Evolutionary conservation across 1,284 basidiomycete genomes (phyloP).

Genomic region (Cutaneotrichosporon cavernicola): DNA sequence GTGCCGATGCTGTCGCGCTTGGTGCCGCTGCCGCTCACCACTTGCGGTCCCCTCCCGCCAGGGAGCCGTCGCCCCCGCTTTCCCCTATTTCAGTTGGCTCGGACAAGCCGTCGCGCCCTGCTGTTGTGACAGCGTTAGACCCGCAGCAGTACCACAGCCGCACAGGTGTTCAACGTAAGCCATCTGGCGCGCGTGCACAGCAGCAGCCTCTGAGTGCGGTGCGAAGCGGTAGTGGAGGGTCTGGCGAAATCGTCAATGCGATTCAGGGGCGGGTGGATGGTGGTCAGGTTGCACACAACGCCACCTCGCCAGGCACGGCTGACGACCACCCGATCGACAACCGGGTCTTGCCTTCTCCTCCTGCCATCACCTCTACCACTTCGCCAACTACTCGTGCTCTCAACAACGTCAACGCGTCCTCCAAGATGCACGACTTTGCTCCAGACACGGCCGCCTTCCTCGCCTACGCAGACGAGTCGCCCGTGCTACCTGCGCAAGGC

Average conservation of each 20-base stretch:
- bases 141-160: slow-evolving; percentile 5
- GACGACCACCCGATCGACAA: slow-evolving; percentile 3
- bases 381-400: not conserved
- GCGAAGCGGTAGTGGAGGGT: not conserved
- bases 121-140: slow-evolving; percentile 4
- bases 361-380: not conserved
- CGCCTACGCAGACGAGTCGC: slow-evolving; percentile 42
- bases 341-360: not conserved
- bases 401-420: not conserved
- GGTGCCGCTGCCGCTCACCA: not conserved
- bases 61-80: not conserved
- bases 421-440: slow-evolving; percentile 27
- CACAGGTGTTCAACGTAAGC: slow-evolving; percentile 5
- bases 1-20: not conserved
- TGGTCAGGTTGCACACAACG: slow-evolving; percentile 2
- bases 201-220: slow-evolving; percentile 6
- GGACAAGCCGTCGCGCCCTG: slow-evolving; percentile 6
- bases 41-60: not conserved
- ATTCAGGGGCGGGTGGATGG: not conserved
- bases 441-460: slow-evolving; percentile 44
- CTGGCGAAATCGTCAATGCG: not conserved
- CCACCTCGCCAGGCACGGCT: slow-evolving; percentile 2
- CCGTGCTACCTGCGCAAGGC: slow-evolving; percentile 14
- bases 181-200: slow-evolving; percentile 13
- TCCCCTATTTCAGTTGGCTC: not conserved